These are phyloP conservation scores for Peribolospora baueri DNA, from an alignment of 768 basidiomycete genomes.

Conservation along the genomic window DNA sequence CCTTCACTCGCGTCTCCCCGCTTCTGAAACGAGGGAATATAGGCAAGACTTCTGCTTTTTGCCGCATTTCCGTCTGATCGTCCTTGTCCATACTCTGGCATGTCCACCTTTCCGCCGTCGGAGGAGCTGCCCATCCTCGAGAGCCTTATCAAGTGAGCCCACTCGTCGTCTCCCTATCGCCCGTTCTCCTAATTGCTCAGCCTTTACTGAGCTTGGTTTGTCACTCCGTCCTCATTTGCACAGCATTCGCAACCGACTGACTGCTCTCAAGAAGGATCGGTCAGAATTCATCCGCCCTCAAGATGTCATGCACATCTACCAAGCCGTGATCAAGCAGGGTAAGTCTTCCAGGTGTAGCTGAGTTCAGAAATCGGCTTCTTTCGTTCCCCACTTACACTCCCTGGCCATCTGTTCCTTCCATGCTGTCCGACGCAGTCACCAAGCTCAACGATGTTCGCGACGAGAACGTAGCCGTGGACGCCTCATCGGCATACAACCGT, in stretches of 20 bases:
- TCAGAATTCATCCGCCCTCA: conserved; percentile 77
- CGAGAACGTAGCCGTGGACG: conserved; percentile 26
- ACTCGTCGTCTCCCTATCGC: conserved; percentile 2
- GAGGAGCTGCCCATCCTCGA: conserved; percentile 82
- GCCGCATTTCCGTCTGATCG: too few species aligned
- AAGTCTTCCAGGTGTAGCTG: conserved; percentile 10
- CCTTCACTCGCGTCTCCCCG: too few species aligned
- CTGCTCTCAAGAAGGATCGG: conserved; percentile 77
- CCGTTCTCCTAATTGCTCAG: conserved; percentile 12
- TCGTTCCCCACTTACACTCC: background rate
- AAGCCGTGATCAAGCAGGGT: conserved; percentile 84
- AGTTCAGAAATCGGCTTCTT: background rate
- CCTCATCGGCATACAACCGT: conserved; percentile 48
- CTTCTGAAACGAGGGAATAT: too few species aligned
- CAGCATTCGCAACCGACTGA: conserved; percentile 84
- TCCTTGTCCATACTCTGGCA: too few species aligned
- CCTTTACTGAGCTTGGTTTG: background rate
- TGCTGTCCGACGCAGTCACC: conserved; percentile 34
- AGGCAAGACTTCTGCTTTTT: too few species aligned
- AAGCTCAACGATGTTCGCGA: conserved; percentile 75
- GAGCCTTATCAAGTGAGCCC: conserved; percentile 61
- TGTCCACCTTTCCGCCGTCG: conserved; percentile 13
- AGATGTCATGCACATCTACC: conserved; percentile 82
- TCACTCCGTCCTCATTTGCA: background rate
- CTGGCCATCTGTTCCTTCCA: background rate